Conservation (phyloP, 257 asterid genomes). For the Solanum lignicaule region DNA sequence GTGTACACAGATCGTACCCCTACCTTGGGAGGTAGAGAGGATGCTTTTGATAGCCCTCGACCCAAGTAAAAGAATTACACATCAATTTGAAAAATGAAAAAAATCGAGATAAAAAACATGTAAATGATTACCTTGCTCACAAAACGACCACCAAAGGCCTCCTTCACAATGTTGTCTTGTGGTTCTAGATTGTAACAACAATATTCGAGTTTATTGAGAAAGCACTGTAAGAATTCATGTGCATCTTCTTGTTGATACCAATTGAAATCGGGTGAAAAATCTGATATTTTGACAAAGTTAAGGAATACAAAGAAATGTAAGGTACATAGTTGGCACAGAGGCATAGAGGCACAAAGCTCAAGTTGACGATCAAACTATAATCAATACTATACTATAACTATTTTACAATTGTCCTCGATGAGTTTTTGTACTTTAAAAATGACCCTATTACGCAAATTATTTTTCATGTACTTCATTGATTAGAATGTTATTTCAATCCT, state of each 20-base stretch:
- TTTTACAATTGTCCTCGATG: too few relatives aligned
- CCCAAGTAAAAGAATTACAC: too few relatives aligned
- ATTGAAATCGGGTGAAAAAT: neutral
- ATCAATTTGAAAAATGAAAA: too few relatives aligned
- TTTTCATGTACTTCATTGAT: neutral
- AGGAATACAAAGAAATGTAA: too few relatives aligned
- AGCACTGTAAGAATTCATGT: neutral
- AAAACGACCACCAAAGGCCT: neutral
- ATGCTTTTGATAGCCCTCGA: neutral
- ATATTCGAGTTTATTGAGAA: neutral
- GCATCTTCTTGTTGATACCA: neutral
- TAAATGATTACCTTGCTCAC: neutral
- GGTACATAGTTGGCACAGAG: neutral
- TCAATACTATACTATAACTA: neutral
- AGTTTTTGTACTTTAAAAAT: too few relatives aligned
- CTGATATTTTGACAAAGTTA: neutral
- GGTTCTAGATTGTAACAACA: neutral
- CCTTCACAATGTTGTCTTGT: neutral
- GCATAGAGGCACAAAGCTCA: neutral
- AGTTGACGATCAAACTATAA: neutral
- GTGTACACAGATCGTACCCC: neutral
- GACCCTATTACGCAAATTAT: neutral
- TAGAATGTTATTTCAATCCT: too few relatives aligned
- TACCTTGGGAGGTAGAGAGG: neutral
- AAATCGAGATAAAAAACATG: neutral